Base-by-base conservation (phyloP, 2,329 filamentous ascomycete genomes). In the Fusarium nelsonii region DNA sequence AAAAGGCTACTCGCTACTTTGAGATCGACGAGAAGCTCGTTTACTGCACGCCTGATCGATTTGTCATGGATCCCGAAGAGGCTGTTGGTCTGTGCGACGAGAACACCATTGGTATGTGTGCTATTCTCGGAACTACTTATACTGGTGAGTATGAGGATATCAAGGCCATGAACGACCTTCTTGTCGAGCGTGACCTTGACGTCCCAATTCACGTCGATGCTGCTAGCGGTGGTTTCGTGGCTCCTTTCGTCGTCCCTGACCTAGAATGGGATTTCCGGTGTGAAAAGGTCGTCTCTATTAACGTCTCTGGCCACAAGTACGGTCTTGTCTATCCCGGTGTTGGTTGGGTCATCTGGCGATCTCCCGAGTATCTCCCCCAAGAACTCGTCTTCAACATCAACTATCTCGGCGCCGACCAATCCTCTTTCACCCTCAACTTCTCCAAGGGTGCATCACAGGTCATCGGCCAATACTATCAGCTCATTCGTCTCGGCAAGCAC, bases 341-440 rank as follows among this genome's bases (percentile, higher is more conserved):
- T 15, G 95, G 95, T 61, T 98, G 95, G 95, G 90, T 95, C 12
- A 85, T 97, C 70, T 97, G 94, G 94, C 89, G 94, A 48, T 88
- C 89, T 39, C 88, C 92, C 51, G 91, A 96, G 78, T 96, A 86
- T 81, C 87, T 97, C 4, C 95, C 95, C 9, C 87, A 95, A 77
- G 94, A 97, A 76, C 90, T 97, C 23, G 93, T 98, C 74, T 98
- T 98, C 88, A 97, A 97, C 86, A 97, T 98, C 87, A 97, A 97
- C 86, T 98, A 98, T 82, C 91, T 97, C 8, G 95, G 95, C 50
- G 94, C 95, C 12, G 93, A 97, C 77, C 95, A 98, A 79, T 91
- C 94, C 3, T 97, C 93, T 4, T 97, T 97, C 83, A 97, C 95
- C 0, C 89, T 98, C 63, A 98, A 98, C 85, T 98, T 98, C 84